A percentile compares a stretch with the other conserved stretches of the same genome.
Evolutionary conservation across 208 protist genomes (phyloP).

Genomic region (Tritrichomonas foetus): DNA sequence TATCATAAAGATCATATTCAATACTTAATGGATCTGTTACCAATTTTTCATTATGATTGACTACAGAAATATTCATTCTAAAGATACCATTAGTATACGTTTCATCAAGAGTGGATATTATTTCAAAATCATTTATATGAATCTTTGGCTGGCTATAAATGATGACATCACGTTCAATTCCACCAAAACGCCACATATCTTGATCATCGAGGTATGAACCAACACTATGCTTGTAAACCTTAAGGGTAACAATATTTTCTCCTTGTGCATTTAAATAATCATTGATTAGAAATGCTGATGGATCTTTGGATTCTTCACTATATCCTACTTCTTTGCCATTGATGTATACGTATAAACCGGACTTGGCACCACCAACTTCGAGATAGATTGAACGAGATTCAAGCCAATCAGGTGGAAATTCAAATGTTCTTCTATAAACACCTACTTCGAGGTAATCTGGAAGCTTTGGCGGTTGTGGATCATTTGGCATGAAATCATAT

Average conservation of each 20-base stretch:
- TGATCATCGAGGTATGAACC: slow-evolving; percentile 63
- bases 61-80: no score
- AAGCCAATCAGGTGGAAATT: slow-evolving; percentile 37
- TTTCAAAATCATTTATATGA: slow-evolving; percentile 41
- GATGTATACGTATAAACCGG: background rate
- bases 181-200: slow-evolving; percentile 54
- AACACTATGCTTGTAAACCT: slow-evolving; percentile 25
- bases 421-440: slow-evolving; percentile 46
- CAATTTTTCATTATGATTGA: no score
- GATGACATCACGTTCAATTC: slow-evolving; percentile 49
- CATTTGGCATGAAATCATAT: background rate
- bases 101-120: background rate
- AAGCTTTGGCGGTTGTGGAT: slow-evolving; percentile 27
- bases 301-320: background rate
- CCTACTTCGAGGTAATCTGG: slow-evolving; percentile 50
- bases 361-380: slow-evolving; percentile 36
- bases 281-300: background rate
- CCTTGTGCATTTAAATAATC: slow-evolving; percentile 42
- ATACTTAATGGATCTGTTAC: no score
- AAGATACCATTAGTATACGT: no score
- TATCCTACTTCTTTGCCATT: background rate
- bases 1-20: no score
- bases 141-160: slow-evolving; percentile 47
- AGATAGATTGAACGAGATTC: background rate
- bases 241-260: slow-evolving; percentile 52